Conservation (phyloP, 2,329 filamentous ascomycete species). For the Botrytis hyacinthi region DNA sequence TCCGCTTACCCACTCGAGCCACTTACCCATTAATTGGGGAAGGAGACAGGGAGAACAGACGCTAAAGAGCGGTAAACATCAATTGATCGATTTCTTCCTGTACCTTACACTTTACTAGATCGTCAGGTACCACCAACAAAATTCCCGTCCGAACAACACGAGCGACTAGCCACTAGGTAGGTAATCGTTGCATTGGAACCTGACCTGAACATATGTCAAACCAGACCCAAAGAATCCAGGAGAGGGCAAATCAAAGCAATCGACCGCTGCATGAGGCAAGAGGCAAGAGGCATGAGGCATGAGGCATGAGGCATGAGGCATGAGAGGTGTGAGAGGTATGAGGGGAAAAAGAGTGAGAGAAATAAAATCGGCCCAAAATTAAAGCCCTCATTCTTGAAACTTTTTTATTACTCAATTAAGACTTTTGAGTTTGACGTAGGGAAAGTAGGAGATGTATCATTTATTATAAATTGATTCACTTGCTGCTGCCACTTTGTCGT, state of each 20-base stretch:
- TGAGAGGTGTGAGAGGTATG: background rate
- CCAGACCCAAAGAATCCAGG: background rate
- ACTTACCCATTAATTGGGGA: background rate
- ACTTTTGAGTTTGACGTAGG: background rate
- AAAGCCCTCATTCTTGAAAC: slow-evolving; percentile 5
- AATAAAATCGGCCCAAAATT: background rate
- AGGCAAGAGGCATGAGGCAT: background rate
- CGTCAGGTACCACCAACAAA: slow-evolving; percentile 18
- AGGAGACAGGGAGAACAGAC: background rate
- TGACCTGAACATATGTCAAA: background rate
- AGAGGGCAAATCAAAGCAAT: background rate
- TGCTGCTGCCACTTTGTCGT: background rate
- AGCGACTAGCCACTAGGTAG: background rate
- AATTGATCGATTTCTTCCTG: background rate
- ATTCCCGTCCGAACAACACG: slow-evolving; percentile 5
- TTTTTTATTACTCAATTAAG: slow-evolving; percentile 6
- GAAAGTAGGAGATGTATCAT: background rate
- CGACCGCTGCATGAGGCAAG: slow-evolving; percentile 1
- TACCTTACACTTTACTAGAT: slow-evolving; percentile 13
- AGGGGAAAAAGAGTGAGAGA: background rate
- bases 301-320: slow-evolving; percentile 1
- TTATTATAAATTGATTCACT: slow-evolving; percentile 16
- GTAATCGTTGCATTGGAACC: background rate
- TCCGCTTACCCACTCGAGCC: background rate
- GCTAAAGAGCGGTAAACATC: slow-evolving; percentile 17